A percentile compares a stretch with the other conserved stretches of the same genome.
These are phyloP conservation scores for Acephala macrosclerotiorum DNA, from an alignment of 2,329 filamentous ascomycete genomes.

Conservation along the genomic window DNA sequence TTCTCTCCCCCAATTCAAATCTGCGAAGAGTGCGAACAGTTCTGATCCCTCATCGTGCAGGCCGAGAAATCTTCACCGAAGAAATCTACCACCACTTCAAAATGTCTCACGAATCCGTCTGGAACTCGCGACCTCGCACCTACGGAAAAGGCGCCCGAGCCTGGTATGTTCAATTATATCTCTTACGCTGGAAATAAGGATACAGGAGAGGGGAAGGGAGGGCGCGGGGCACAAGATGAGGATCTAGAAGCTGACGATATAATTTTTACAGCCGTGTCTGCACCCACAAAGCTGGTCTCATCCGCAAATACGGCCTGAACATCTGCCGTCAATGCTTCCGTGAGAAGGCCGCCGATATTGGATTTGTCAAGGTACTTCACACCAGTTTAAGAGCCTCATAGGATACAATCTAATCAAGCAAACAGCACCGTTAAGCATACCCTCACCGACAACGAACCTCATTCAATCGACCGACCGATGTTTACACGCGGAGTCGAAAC, in stretches of 20 bases:
- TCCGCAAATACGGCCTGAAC: constrained; percentile 99
- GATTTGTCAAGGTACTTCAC: constrained; percentile 70
- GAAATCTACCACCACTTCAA: constrained; percentile 18
- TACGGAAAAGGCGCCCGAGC: constrained; percentile 96
- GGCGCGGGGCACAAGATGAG: background rate
- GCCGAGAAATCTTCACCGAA: background rate
- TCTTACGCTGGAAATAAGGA: background rate
- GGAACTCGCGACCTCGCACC: constrained; percentile 96
- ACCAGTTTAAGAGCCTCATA: background rate
- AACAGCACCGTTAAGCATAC: constrained; percentile 8
- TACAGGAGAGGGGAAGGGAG: background rate
- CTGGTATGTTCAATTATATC: constrained; percentile 72
- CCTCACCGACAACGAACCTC: background rate
- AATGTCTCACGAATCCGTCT: constrained; percentile 96
- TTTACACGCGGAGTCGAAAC: background rate
- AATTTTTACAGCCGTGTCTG: constrained; percentile 70
- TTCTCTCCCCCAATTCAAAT: background rate
- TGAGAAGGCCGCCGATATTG: constrained; percentile 76
- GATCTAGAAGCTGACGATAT: constrained; percentile 25
- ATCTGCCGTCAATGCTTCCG: constrained; percentile 83
- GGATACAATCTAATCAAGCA: background rate
- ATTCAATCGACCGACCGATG: background rate
- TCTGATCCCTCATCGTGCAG: background rate
- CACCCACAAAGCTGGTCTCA: constrained; percentile 98
- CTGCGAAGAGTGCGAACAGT: background rate